Percentiles rank a stretch among this genome's conserved stretches.
Evolutionary conservation across 192 early-diverging fungal genomes (phyloP).

Genomic region (Coemansia sp.): DNA sequence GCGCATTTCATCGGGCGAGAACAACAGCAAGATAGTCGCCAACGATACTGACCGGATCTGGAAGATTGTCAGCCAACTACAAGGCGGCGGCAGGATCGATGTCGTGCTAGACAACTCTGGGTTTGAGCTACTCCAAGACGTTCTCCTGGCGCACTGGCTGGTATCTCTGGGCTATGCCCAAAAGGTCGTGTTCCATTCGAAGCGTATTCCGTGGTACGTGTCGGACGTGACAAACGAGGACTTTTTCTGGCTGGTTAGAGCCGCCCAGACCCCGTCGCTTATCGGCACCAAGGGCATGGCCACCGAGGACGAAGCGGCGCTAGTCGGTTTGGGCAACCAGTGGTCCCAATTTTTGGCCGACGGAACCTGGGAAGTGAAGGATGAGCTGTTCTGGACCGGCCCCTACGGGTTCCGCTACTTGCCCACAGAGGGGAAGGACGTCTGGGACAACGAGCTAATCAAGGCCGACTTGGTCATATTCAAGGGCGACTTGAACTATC

Average conservation of each 20-base stretch:
- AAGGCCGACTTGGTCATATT: slow-evolving; percentile 74
- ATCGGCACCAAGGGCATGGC: slow-evolving; percentile 24
- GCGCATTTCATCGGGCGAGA: slow-evolving; percentile 44
- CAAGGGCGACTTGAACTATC: slow-evolving; percentile 97
- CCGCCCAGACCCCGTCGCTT: slow-evolving; percentile 19
- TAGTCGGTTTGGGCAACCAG: slow-evolving; percentile 56
- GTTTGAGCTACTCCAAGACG: slow-evolving; percentile 87
- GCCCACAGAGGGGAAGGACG: slow-evolving; percentile 59
- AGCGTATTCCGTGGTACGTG: slow-evolving; percentile 94
- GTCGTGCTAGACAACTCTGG: slow-evolving; percentile 92
- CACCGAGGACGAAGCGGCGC: slow-evolving; percentile 32
- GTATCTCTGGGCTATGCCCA: slow-evolving; percentile 63
- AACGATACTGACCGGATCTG: slow-evolving; percentile 72
- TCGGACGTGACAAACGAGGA: slow-evolving; percentile 86
- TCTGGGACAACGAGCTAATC: slow-evolving; percentile 60
- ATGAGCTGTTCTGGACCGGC: slow-evolving; percentile 84
- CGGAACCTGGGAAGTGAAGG: slow-evolving; percentile 65
- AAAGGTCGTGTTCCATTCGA: slow-evolving; percentile 78
- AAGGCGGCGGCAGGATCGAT: slow-evolving; percentile 64
- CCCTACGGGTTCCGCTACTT: slow-evolving; percentile 82
- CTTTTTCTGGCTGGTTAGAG: slow-evolving; percentile 64
- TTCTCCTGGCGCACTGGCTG: slow-evolving; percentile 84
- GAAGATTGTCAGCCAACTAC: slow-evolving; percentile 55
- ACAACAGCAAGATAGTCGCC: slow-evolving; percentile 61
- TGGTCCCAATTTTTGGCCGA: slow-evolving; percentile 67